Evolutionary conservation across 129 eudicot genomes (phyloP), one percentile per base, ranked within the genome.

Genomic region (Rutidosis leptorrhynchoides): DNA sequence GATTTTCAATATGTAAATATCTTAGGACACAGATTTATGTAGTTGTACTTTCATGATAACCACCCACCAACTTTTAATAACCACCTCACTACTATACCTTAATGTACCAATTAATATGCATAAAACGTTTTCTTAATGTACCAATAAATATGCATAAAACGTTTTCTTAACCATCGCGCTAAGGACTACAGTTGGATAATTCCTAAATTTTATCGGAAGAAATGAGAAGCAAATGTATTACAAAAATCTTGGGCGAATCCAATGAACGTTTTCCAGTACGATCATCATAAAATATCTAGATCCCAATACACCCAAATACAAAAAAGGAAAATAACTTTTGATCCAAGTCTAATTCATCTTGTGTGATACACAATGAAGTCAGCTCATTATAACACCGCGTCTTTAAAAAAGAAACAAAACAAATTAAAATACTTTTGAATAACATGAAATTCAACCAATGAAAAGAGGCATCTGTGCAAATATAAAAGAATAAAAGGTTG

Each of bases 401-500:
- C n/a, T 40, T 11, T 3, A 40, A 11, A 40, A 35, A 40, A 37
- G 9, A 11, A 37, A 37, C 45, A 11, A 37, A 37, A 37, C 12
- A 11, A 37, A 37, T 16, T 10, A 2, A 37, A 14, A 8, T 2
- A 37, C 10, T 10, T 37, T 11, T 11, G 4, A 37, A 37, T 37
- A 11, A 0, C 16, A 37, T 35, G 10, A 14, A 35, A 7, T 2
- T 25, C 24, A 7, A 64, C 27, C 28, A 23, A 14, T 24, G 37
- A 23, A 64, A 15, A 8, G 17, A 42, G 35, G 35, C 20, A 24
- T 46, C 24, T 65, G 49, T 24, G 37, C 58, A 14, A 2, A 14
- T 40, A 23, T 22, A 26, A 21, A 9, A 67, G 51, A 30, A 67
- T 67, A 20, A 53, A 27, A 30, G 53, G 72, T 29, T 67, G 62